Base-by-base conservation (phyloP, 495 filamentous ascomycete species). In the Podospora tetraspora region DNA sequence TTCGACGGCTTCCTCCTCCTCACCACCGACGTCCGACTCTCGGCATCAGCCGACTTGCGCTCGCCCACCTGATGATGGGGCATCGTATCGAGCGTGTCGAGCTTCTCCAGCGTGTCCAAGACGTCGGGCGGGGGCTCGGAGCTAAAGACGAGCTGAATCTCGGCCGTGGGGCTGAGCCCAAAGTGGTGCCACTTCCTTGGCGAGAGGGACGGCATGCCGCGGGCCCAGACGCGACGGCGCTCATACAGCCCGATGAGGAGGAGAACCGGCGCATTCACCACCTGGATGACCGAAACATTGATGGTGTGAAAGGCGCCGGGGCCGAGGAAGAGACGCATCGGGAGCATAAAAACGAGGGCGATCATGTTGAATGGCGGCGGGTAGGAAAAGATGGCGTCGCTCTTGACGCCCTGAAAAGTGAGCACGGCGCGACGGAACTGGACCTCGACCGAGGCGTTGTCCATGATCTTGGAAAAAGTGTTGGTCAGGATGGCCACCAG, bases 381-480 rank as follows among this genome's bases (percentile, higher is more conserved):
- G 71, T 89, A 90, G 11, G 87, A 81, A 66, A 90, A 90, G 59
- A 88, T 81, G 62, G 85, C 79, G 61, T 90, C 87, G 71, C 79
- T 83, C 74, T 89, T 90, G 66, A 90, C 88, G 63, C 86, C 86
- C 74, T 89, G 85, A 62, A 89, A 86, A 1, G 88, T 89, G 2
- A 88, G 75, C 1, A 90, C 88, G 5, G 88, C 85, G 61, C 86
- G 81, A 30, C 86, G 82, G 72, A 89, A 90, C 68, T 88, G 85
- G 58, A 88, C 84, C 73, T 90, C 88, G 5, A 84, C 85, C 2
- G 82, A 82, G 2, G 85, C 85, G 65, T 89, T 86, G 57, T 81
- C 75, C n/a, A 85, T 84, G 57, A 90, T 86, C 25, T 84, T 86
- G 24, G 85, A 81, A 70, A 89, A 90, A 16, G 88, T 89, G 70